Evolutionary conservation across 2,329 filamentous ascomycete species (phyloP).

Genomic region (Gyromitra esculenta): DNA sequence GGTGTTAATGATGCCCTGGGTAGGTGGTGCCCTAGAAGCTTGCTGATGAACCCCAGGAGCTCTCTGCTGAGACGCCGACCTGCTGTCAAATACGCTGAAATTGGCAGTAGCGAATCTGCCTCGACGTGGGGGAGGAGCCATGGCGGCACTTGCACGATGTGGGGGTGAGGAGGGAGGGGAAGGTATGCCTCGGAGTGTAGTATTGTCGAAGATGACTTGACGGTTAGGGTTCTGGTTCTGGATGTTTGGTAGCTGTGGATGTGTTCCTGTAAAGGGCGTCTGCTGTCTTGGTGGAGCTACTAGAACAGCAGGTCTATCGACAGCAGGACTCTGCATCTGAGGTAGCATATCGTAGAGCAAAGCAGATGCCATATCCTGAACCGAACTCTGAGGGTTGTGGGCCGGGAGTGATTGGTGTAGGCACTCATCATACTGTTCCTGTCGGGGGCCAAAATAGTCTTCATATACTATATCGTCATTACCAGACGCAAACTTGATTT

Average conservation of each 20-base stretch:
- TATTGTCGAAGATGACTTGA: background rate
- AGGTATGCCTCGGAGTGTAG: background rate
- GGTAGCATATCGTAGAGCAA: background rate
- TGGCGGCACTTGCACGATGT: background rate
- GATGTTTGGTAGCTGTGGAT: background rate
- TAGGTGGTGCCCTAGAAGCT: background rate
- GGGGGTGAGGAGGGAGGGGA: background rate
- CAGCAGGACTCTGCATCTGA: background rate
- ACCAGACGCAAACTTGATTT: too few relatives aligned
- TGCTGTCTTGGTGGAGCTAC: background rate
- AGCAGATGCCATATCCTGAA: background rate
- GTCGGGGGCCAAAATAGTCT: background rate
- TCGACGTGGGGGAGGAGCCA: background rate
- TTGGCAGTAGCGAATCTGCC: background rate
- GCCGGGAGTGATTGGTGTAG: background rate
- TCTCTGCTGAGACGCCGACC: background rate
- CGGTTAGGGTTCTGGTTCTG: background rate
- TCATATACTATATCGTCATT: background rate
- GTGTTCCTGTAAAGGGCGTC: background rate
- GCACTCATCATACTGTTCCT: background rate
- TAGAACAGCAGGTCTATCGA: background rate
- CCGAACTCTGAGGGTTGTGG: background rate
- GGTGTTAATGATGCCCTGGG: background rate
- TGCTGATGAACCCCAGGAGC: background rate
- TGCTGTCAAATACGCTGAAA: background rate